Base-by-base conservation (phyloP, 345 rosid species). In the Hirschfeldia incana region DNA sequence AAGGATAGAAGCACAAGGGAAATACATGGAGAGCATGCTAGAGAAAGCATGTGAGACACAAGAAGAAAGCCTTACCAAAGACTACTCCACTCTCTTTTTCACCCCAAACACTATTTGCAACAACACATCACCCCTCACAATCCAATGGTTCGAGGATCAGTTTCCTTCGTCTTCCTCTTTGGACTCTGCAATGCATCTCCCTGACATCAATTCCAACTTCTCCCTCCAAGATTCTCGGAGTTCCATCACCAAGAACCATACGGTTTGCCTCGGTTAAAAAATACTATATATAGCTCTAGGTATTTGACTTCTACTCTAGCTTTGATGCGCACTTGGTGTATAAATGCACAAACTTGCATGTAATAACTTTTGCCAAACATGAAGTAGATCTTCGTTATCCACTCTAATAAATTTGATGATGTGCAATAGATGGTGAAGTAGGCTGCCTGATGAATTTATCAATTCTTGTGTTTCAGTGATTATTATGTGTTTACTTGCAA, bases 41-140 rank as follows among this genome's bases (percentile, higher is more conserved):
- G 97, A 91, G 84, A 95, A 93, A 86, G 99, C 97, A 36, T 89
- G 91, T 77, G 97, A 90, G 79, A 93, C 97, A 34, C 94, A 90
- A 8, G 94, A 73, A 78, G 32, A 88, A 8, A 89, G 89, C 39
- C 79, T 80, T 17, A 80, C 69, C n/a, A 69, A 69, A 74, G 70
- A 80, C 33, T 74, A 74, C 60, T 75, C 78, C 68, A 28, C 65
- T 53, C 71, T 74, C 32, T 74, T 74, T 64, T 63, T 69, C 71
- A 65, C 64, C 51, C 71, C 57, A 49, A 67, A 67, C 67, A 72
- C 13, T 59, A 59, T 72, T 66, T 72, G 73, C 67, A 78, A 73
- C 77, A 73, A 46, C 82, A 73, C 64, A 60, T 59, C 82, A 8
- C 13, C 78, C 53, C 55, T 59, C 51, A 58, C 79, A 51, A 61